A percentile compares a stretch with the other conserved stretches of the same genome.
Conservation (phyloP, 768 basidiomycete genomes). For the Exsudoporus frostii region DNA sequence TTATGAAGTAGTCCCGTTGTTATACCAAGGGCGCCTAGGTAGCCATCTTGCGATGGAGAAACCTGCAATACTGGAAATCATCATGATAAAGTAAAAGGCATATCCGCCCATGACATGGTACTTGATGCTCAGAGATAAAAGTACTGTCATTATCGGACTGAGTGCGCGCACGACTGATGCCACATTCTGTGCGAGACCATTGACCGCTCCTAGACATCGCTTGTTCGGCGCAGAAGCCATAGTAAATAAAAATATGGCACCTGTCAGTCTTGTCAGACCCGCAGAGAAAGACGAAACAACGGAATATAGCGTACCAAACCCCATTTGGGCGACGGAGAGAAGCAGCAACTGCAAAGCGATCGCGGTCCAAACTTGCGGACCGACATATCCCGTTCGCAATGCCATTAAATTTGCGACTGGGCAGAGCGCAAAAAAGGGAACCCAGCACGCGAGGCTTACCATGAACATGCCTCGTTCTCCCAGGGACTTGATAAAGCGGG, state of each 20-base stretch:
- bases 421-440: not conserved
- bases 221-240: slow-evolving; percentile 52
- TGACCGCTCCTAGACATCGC: slow-evolving; percentile 59
- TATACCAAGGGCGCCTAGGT: not conserved
- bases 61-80: not conserved
- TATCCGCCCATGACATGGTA: slow-evolving; percentile 28
- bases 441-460: not conserved
- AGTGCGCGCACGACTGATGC: slow-evolving; percentile 20
- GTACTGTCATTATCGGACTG: slow-evolving; percentile 24
- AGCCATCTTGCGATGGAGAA: not conserved
- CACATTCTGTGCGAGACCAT: slow-evolving; percentile 38
- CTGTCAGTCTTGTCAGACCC: not conserved
- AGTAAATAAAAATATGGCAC: not conserved
- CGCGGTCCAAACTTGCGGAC: not conserved
- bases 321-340: not conserved
- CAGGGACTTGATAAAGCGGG: not conserved
- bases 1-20: not conserved
- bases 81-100: slow-evolving; percentile 22
- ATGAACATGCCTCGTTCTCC: not conserved
- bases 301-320: not conserved
- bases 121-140: slow-evolving; percentile 30
- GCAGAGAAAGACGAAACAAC: not conserved
- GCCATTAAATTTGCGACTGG: not conserved
- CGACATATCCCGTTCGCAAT: not conserved
- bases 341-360: not conserved